Evolutionary conservation across 176 grass and related monocot species (phyloP), one percentile per base, ranked within the genome.

Genomic region (Puccinellia tenuiflora): DNA sequence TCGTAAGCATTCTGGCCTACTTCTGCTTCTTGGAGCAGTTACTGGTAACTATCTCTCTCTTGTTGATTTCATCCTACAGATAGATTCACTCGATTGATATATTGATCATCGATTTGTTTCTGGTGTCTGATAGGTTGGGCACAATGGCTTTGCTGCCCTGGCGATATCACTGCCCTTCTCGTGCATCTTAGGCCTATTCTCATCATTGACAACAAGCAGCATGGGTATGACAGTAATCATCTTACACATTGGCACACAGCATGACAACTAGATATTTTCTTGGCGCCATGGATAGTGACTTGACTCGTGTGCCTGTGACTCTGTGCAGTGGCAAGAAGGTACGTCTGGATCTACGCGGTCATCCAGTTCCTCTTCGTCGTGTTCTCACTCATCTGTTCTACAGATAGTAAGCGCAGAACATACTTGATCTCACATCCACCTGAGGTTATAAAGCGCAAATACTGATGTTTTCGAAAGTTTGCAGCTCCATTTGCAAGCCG

Each of bases 1-100:
- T 95, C 73, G 52, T 93, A 21, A 98, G 89, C 91, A 93, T 88
- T 57, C 88, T 98, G 21, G 90, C 91, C 50, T 98, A 98, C 79
- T 95, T 98, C 76, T 98, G 96, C 81, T 98, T 98, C 92, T 63
- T 98, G 57, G 92, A 98, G 73, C 80, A 98, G n/a, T 9, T 98
- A 29, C 68, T 98, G 92, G 96, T 98, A 91, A 12, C 4, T 40
- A 7, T 37, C 35, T 5, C 2, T 69, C 17, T 54, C 21, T 20
- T 26, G 0, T 16, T 39, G 3, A 48, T 33, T 76, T 7, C 29
- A 22, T 21, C 3, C 29, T 43, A 16, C 15, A 46, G 29, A 17
- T 29, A 0, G 7, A 12, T 46, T 1, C 5, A 46, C 2, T 21
- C 16, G 61, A 16, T 33, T 5, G 13, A 38, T 4, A 56, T 69